Evolutionary conservation across 176 grass and related monocot genomes (phyloP).

Genomic region (Leersia perrieri): DNA sequence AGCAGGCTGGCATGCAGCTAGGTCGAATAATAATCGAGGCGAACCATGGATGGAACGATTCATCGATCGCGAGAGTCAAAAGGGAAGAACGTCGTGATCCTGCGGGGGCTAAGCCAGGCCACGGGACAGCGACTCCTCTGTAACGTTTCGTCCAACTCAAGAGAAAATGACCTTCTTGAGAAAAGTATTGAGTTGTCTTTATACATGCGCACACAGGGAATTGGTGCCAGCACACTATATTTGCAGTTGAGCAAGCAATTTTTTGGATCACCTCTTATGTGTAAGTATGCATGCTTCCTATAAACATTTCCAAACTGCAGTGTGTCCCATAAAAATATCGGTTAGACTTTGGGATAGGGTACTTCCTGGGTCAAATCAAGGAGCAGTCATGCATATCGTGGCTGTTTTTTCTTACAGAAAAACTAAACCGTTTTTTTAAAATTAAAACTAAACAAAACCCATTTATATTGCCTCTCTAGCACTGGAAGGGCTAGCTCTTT

Average conservation of each 20-base stretch:
- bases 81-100: slow-evolving; percentile 17
- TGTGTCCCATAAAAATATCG: neutral
- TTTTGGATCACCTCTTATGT: slow-evolving; percentile 21
- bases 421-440: neutral
- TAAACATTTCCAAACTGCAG: slow-evolving; percentile 13
- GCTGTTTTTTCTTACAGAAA: neutral
- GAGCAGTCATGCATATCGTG: slow-evolving; percentile 2
- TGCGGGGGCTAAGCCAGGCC: slow-evolving; percentile 15
- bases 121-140: slow-evolving; percentile 37
- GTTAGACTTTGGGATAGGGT: neutral
- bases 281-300: slow-evolving; percentile 4
- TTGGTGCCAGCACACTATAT: neutral
- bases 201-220: neutral
- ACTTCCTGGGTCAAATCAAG: slow-evolving; percentile 12
- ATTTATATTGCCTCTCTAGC: neutral
- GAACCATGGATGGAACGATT: neutral
- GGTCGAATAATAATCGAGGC: slow-evolving; percentile 33
- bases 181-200: neutral
- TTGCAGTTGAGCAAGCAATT: neutral
- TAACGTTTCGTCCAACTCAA: slow-evolving; percentile 47
- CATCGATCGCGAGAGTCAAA: slow-evolving; percentile 25
- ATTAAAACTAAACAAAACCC: neutral
- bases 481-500: neutral
- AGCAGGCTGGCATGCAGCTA: slow-evolving; percentile 46
- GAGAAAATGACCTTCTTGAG: slow-evolving; percentile 17